A percentile compares a stretch with the other conserved stretches of the same genome.
Evolutionary conservation across 345 rosid species (phyloP).

Genomic region (Noccaea caerulescens): DNA sequence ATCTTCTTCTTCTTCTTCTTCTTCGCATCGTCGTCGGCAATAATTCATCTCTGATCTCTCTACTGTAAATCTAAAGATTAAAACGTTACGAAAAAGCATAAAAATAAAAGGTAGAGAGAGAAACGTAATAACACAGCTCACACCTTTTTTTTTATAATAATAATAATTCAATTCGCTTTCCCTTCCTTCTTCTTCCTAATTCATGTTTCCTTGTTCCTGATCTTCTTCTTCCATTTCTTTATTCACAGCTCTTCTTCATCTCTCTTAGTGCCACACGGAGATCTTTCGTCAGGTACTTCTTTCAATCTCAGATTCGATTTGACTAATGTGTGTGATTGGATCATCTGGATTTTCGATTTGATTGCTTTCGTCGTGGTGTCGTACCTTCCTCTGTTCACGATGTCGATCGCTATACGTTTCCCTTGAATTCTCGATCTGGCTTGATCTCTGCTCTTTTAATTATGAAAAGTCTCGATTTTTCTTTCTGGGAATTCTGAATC

Average conservation of each 20-base stretch:
- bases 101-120: constrained; percentile 18
- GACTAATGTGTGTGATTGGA: constrained; percentile 24
- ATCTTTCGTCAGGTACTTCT: constrained; percentile 32
- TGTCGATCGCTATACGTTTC: neutral
- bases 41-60: constrained; percentile 23
- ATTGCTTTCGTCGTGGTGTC: constrained; percentile 6
- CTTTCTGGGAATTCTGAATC: neutral
- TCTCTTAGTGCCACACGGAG: constrained; percentile 26
- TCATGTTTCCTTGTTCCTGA: constrained; percentile 9
- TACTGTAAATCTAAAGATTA: constrained; percentile 23
- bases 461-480: constrained; percentile 14
- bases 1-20: neutral
- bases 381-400: constrained; percentile 18
- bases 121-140: constrained; percentile 36
- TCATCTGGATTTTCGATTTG: constrained; percentile 27
- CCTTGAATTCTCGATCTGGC: constrained; percentile 23
- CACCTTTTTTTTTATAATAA: constrained; percentile 16
- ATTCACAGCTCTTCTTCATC: constrained; percentile 10
- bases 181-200: constrained; percentile 12
- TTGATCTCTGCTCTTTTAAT: neutral
- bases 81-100: constrained; percentile 30
- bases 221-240: constrained; percentile 22
- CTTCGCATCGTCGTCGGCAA: constrained; percentile 30
- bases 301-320: constrained; percentile 17
- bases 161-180: constrained; percentile 27